Conservation (phyloP, 2,329 filamentous ascomycete species). For the Arthrobotrys pseudoclavata region DNA sequence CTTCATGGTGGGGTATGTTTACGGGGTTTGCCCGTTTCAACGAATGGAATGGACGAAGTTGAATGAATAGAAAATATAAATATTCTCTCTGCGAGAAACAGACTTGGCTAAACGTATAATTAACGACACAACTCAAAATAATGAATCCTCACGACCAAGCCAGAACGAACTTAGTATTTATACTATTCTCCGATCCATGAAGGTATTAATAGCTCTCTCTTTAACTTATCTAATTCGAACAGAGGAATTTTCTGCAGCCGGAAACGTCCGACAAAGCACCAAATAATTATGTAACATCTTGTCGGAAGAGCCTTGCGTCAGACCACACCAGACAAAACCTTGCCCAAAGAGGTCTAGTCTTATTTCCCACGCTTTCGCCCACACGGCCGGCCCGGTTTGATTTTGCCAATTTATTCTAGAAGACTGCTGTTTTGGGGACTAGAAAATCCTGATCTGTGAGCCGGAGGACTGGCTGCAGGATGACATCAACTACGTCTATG, state of each 20-base stretch:
- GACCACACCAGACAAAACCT: constrained; percentile 20
- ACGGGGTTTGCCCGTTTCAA: not conserved
- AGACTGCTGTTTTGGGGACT: constrained; percentile 6
- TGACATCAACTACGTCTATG: constrained; percentile 29
- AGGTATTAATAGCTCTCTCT: constrained; percentile 5
- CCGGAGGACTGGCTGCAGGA: constrained; percentile 48
- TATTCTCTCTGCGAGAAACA: no score
- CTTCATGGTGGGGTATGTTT: constrained; percentile 77
- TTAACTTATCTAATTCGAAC: not conserved
- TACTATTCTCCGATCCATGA: not conserved
- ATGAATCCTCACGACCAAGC: constrained; percentile 10
- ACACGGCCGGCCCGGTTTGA: not conserved
- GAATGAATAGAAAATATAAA: constrained; percentile 1
- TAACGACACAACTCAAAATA: not conserved
- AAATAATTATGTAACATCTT: constrained; percentile 46
- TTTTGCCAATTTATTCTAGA: constrained; percentile 20
- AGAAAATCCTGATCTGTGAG: constrained; percentile 18
- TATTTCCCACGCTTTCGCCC: not conserved
- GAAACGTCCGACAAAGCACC: constrained; percentile 41
- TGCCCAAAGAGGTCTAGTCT: constrained; percentile 1
- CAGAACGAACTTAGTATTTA: constrained; percentile 16
- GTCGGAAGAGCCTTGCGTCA: constrained; percentile 25
- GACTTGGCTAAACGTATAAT: not conserved
- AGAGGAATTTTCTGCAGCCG: constrained; percentile 26
- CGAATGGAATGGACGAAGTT: constrained; percentile 5